Conservation (phyloP, 73 alveolate genomes). For the Paramecium sexaurelia region DNA sequence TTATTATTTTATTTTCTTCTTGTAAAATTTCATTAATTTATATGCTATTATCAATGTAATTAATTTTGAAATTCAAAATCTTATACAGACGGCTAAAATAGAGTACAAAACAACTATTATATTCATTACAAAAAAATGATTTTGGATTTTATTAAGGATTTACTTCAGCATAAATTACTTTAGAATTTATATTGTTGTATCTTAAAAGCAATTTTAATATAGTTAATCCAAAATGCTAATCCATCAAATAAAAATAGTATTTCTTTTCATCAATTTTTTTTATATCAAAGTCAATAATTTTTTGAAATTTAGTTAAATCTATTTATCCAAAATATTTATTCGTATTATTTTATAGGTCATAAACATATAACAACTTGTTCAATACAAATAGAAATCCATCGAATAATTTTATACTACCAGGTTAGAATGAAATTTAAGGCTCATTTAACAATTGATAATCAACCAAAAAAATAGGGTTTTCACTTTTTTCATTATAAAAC, state of each 20-base stretch:
- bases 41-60: neutral
- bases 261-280: neutral
- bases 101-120: neutral
- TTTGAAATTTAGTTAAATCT: neutral
- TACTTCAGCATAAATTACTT: neutral
- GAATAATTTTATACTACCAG: neutral
- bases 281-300: neutral
- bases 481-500: neutral
- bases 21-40: neutral
- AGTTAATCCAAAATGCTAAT: neutral
- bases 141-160: neutral
- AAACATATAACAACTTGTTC: neutral
- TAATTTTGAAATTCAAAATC: neutral
- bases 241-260: neutral
- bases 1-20: neutral
- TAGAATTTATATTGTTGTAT: neutral
- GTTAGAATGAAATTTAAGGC: neutral
- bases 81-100: neutral
- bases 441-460: neutral
- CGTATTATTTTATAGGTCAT: neutral
- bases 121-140: neutral
- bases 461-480: neutral
- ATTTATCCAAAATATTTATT: constrained; percentile 4
- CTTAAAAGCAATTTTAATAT: neutral
- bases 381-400: neutral